phyloP scores from a whole-genome alignment of 257 asterid species.

The Solanum virginianum region DNA sequence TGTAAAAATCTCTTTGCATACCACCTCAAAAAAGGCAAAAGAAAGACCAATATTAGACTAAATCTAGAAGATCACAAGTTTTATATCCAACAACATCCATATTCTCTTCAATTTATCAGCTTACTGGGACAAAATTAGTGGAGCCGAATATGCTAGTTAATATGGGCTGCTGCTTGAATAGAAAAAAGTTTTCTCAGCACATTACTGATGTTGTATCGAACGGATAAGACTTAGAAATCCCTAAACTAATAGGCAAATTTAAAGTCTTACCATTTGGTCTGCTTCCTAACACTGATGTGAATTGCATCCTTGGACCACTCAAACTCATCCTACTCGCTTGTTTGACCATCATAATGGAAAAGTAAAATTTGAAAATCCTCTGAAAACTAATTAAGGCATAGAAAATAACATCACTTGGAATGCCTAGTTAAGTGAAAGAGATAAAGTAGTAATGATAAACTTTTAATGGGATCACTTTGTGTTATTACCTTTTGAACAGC shows the following conservation, averaged over 20 bases:
- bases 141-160: background rate
- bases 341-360: constrained; percentile 78
- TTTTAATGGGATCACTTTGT: background rate
- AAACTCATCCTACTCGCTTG: constrained; percentile 81
- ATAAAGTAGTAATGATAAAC: background rate
- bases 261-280: constrained; percentile 73
- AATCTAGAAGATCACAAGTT: background rate
- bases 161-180: background rate
- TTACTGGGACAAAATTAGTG: background rate
- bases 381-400: constrained; percentile 39
- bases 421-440: background rate
- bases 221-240: background rate
- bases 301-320: constrained; percentile 88
- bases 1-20: constrained; percentile 85
- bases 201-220: background rate
- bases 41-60: background rate
- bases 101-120: background rate
- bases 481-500: constrained; percentile 72
- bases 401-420: constrained; percentile 3
- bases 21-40: constrained; percentile 41
- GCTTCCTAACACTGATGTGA: constrained; percentile 61
- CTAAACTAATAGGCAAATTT: background rate
- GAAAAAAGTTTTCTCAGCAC: background rate
- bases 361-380: constrained; percentile 65
- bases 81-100: background rate